A percentile compares a stretch with the other conserved stretches of the same genome.
Conservation (phyloP, 2,329 filamentous ascomycete genomes). For the Pestalotiopsis sp. region DNA sequence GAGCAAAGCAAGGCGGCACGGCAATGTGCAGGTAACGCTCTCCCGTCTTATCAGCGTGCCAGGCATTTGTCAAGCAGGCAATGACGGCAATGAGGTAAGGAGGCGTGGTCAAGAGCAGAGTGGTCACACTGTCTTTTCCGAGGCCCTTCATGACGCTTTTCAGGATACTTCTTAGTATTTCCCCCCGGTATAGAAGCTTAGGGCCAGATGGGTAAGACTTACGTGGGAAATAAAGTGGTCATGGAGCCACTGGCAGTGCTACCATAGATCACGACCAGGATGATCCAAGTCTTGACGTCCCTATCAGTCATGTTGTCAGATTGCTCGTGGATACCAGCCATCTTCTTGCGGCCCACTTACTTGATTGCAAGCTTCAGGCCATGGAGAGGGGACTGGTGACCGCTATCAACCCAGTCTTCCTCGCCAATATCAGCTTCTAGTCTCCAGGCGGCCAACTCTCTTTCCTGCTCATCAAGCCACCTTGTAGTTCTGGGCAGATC, state of each 20-base stretch:
- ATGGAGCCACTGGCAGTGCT: conserved; percentile 2
- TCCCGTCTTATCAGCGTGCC: conserved; percentile 1
- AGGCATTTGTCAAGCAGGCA: conserved; percentile 3
- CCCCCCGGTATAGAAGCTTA: too few species aligned
- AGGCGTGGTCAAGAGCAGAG: conserved; percentile 6
- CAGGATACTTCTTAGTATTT: background rate
- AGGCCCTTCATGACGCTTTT: background rate
- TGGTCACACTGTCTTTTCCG: conserved; percentile 1
- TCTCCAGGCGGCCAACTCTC: background rate
- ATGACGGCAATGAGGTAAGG: conserved; percentile 6
- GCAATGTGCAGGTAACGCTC: conserved; percentile 8
- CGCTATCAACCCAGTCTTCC: conserved; percentile 7
- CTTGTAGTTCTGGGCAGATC: conserved; percentile 4
- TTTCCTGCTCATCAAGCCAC: conserved; percentile 4
- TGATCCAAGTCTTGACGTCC: conserved; percentile 8
- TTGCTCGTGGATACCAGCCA: background rate
- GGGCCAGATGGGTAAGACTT: too few species aligned
- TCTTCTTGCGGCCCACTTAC: background rate
- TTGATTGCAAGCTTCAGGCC: conserved; percentile 6
- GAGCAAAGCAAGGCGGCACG: background rate
- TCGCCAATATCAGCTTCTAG: conserved; percentile 4
- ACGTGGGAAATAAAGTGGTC: conserved; percentile 3
- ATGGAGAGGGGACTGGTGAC: conserved; percentile 1
- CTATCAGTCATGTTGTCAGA: background rate
- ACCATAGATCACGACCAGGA: conserved; percentile 4